These are phyloP conservation scores for Chlamydomonas reinhardtii DNA, from an alignment of 163 green algal genomes.

Conservation along the genomic window DNA sequence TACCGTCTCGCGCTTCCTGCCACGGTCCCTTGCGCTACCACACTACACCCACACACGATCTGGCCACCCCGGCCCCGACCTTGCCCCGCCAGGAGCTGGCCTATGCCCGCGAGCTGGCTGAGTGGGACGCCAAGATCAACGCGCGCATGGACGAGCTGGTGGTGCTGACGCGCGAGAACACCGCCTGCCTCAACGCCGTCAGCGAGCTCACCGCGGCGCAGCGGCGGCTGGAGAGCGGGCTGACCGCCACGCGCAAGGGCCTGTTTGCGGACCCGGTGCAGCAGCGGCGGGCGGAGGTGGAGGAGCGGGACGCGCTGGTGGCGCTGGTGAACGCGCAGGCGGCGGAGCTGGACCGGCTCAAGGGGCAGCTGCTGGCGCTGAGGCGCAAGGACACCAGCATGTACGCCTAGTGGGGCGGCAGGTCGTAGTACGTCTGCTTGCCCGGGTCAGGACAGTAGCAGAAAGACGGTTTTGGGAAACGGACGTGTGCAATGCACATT, in stretches of 20 bases:
- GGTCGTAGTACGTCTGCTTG: too few relatives aligned
- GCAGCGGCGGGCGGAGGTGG: slow-evolving; percentile 52
- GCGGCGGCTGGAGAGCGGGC: slow-evolving; percentile 67
- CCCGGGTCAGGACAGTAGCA: too few relatives aligned
- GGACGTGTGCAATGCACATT: too few relatives aligned
- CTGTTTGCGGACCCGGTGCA: slow-evolving; percentile 67
- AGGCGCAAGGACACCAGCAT: slow-evolving; percentile 73
- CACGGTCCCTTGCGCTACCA: too few relatives aligned
- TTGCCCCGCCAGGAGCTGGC: slow-evolving; percentile 52
- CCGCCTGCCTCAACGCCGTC: slow-evolving; percentile 72
- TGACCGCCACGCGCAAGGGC: slow-evolving; percentile 59
- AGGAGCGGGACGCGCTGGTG: slow-evolving; percentile 79
- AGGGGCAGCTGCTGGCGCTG: slow-evolving; percentile 73
- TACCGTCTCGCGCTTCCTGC: too few relatives aligned
- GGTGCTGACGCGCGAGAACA: slow-evolving; percentile 80
- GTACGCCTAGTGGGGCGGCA: slow-evolving; percentile 57
- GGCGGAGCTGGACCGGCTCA: slow-evolving; percentile 75
- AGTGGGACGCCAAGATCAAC: slow-evolving; percentile 73
- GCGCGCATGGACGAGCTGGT: slow-evolving; percentile 73
- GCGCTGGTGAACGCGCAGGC: slow-evolving; percentile 79
- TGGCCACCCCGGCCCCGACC: too few relatives aligned
- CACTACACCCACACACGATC: too few relatives aligned
- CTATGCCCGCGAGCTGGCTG: slow-evolving; percentile 67
- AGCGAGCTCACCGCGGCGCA: slow-evolving; percentile 70
- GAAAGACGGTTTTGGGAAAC: too few relatives aligned